phyloP scores from a whole-genome alignment of 768 basidiomycete genomes.

The Leucocoprinus birnbaumii region DNA sequence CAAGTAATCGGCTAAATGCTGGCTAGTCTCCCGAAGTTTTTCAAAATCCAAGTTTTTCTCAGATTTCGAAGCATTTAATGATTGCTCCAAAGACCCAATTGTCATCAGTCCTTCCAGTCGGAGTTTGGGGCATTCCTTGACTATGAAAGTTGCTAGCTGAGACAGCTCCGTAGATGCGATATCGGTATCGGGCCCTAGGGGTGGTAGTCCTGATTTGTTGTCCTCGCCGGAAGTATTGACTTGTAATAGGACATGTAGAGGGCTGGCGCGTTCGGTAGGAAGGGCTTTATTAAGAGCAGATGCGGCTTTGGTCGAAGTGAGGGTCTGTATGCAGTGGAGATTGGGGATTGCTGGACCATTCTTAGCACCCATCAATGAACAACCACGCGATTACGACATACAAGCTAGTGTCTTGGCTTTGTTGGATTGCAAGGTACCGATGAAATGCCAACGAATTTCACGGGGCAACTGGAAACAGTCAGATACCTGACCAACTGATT shows the following conservation, averaged over 20 bases:
- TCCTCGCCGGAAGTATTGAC: slow-evolving; percentile 96
- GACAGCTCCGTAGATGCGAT: slow-evolving; percentile 48
- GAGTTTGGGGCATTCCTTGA: slow-evolving; percentile 71
- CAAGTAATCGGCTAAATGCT: slow-evolving; percentile 49
- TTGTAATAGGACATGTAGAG: slow-evolving; percentile 84
- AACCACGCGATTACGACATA: slow-evolving; percentile 27
- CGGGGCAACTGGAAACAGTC: slow-evolving; percentile 59
- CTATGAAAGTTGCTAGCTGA: slow-evolving; percentile 66
- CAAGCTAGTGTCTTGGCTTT: slow-evolving; percentile 89
- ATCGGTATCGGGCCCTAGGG: slow-evolving; percentile 39
- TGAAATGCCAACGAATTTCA: slow-evolving; percentile 96
- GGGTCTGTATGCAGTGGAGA: slow-evolving; percentile 81
- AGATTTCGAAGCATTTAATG: slow-evolving; percentile 47
- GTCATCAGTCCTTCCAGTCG: slow-evolving; percentile 92
- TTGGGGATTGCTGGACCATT: slow-evolving; percentile 73
- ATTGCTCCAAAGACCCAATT: slow-evolving; percentile 81
- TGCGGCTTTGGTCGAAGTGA: slow-evolving; percentile 81
- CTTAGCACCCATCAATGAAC: background rate
- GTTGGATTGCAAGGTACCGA: slow-evolving; percentile 91
- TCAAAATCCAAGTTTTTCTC: slow-evolving; percentile 71
- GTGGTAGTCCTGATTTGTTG: slow-evolving; percentile 81
- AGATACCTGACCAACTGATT: background rate
- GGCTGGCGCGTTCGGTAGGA: slow-evolving; percentile 45
- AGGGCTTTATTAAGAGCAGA: slow-evolving; percentile 75
- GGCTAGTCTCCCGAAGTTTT: slow-evolving; percentile 59